Evolutionary conservation across 2,329 filamentous ascomycete species (phyloP).

Genomic region (Monilinia fructigena): DNA sequence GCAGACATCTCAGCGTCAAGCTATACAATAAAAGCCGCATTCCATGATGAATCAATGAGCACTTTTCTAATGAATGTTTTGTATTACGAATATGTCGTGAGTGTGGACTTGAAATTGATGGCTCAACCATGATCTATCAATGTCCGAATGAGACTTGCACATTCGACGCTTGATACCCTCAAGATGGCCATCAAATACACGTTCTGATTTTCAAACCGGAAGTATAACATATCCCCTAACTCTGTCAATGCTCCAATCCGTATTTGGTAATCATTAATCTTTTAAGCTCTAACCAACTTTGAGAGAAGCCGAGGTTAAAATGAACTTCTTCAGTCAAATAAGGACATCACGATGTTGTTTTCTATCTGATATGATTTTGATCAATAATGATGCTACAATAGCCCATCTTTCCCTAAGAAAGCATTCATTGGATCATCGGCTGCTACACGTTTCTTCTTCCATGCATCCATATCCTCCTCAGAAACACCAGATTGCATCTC

Average conservation of each 20-base stretch:
- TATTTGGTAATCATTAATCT: too few relatives aligned
- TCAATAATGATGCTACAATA: slow-evolving; percentile 37
- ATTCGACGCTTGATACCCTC: background rate
- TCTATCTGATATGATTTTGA: too few relatives aligned
- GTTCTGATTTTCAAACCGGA: too few relatives aligned
- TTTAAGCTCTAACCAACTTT: too few relatives aligned
- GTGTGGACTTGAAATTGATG: too few relatives aligned
- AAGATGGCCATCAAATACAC: too few relatives aligned
- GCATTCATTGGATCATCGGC: slow-evolving; percentile 86
- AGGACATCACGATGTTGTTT: too few relatives aligned
- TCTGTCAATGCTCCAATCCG: too few relatives aligned
- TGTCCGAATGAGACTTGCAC: background rate
- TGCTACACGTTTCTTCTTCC: slow-evolving; percentile 70
- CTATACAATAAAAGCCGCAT: slow-evolving; percentile 21
- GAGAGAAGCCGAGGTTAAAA: too few relatives aligned
- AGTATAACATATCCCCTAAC: too few relatives aligned
- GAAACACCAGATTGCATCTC: slow-evolving; percentile 77
- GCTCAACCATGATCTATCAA: background rate
- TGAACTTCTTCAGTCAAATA: background rate
- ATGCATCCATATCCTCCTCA: slow-evolving; percentile 84
- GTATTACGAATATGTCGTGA: background rate
- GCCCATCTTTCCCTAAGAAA: slow-evolving; percentile 70
- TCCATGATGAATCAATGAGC: slow-evolving; percentile 21
- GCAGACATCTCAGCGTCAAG: slow-evolving; percentile 22
- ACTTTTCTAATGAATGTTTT: slow-evolving; percentile 15